Conservation (phyloP, 2,329 filamentous ascomycete species). For the Pezizomycotina sp. region DNA sequence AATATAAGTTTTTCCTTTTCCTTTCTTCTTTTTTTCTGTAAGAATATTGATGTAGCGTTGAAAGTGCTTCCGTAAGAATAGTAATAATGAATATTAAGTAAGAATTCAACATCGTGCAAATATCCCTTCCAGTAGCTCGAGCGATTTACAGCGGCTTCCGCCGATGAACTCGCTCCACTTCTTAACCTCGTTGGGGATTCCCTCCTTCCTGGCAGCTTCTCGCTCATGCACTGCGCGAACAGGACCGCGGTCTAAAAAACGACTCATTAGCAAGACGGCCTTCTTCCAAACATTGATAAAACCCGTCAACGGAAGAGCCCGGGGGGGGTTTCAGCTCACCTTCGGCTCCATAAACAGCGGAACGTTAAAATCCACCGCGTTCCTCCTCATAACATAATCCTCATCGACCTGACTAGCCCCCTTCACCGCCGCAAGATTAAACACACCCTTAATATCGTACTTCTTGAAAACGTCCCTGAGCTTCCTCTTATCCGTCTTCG, state of each 20-base stretch:
- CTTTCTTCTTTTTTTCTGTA: no score
- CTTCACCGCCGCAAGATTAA: slow-evolving; percentile 76
- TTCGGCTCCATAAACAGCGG: slow-evolving; percentile 97
- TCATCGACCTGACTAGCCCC: slow-evolving; percentile 75
- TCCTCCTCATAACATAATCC: slow-evolving; percentile 96
- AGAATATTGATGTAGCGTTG: no score
- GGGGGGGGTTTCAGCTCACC: no score
- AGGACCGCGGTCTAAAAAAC: slow-evolving; percentile 65
- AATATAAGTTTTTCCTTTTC: no score
- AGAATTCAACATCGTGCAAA: no score
- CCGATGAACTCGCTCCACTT: slow-evolving; percentile 94
- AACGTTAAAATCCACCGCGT: slow-evolving; percentile 95
- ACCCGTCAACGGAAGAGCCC: slow-evolving; percentile 4
- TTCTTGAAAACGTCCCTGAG: slow-evolving; percentile 91
- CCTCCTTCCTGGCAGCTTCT: slow-evolving; percentile 83
- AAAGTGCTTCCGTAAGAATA: no score
- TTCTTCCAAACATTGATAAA: slow-evolving; percentile 1
- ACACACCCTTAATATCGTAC: slow-evolving; percentile 87
- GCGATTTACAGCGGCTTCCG: slow-evolving; percentile 56
- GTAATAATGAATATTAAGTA: no score
- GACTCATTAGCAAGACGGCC: slow-evolving; percentile 26
- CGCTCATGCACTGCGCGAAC: slow-evolving; percentile 91
- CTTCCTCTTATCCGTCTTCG: slow-evolving; percentile 85
- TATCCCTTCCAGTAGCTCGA: no score
- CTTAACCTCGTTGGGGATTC: slow-evolving; percentile 78